Base-by-base conservation (phyloP, 2,329 filamentous ascomycete species). In the Ophiostoma sp. region DNA sequence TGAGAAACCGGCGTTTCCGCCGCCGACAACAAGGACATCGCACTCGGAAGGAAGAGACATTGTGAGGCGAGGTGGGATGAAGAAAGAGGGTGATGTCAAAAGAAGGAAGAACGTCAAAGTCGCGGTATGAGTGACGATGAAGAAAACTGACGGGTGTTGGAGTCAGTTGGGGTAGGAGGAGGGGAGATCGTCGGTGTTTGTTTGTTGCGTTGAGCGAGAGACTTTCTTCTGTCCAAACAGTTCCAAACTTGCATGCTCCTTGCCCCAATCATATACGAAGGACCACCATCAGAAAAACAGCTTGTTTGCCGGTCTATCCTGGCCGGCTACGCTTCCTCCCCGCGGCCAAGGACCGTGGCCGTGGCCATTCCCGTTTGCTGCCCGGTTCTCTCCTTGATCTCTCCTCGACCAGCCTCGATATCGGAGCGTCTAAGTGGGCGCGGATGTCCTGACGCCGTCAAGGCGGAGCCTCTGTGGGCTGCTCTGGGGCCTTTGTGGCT, bases 1-100 rank as follows among this genome's bases (percentile, higher is more conserved):
- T 12, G 83, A 85, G 80, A 91, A 88, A 17, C 90, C 90, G 19
- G 90, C 90, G 77, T 91, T 91, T 70, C 90, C 90, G 70, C 86
- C 84, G 25, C 90, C 90, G 42, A 90, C 82, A 7, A 92, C 85
- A 6, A 92, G 76, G 3, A 86, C 81, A 74, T 85, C 82, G 75
- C 79, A 82, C 17, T 74, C 74, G 42, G 70, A 72, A n/a, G 70
- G 63, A n/a, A 48, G 22, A 31, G 63, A 48, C 63, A 68, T 68
- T 45, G 70, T 22, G 12, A 55, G 19, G 55, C 33, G 55, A 19
- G 12, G 36, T 17, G n/a, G 55, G 25, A 9, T 17, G 15, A 28
- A 11, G 22, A n/a, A 22, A 45, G 36, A 66, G 9, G 48, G 48
- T 52, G 48, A 22, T 28, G 52, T 22, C 25, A 33, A 33, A 36